Evolutionary conservation across 2,329 filamentous ascomycete genomes (phyloP), one percentile per base, ranked within the genome.

Genomic region (Rachicladosporium sp.): DNA sequence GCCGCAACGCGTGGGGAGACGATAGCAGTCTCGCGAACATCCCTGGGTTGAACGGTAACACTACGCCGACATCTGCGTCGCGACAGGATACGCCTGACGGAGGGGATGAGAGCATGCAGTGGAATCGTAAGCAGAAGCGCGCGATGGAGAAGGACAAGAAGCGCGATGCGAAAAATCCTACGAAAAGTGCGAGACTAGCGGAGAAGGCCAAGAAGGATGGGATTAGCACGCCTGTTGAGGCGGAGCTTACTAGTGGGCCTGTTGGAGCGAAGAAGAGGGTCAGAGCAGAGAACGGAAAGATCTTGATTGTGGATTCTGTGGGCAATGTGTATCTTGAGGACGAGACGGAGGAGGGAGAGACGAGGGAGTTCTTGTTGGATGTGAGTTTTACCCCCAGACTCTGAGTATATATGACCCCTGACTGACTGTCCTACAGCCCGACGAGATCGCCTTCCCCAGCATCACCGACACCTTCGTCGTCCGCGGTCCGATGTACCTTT

Each of bases 271-370:
- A 85, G 65, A 93, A 89, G 71, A 74, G 85, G 29, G 85, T 96
- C 10, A 76, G 88, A 19, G 89, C 88, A 2, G 82, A 94, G 68
- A 98, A 98, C 53, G 91, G 91, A 50, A 98, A 96, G 68, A 72
- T 93, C 1, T 69, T 98, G 30, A 80, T 98, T 41, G 91, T 98
- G 3, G 89, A 98, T 62, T 85, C 84, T 1, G 69, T 81, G 7
- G 91, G 91, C 21, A 87, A 95, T 52, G 91, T 98, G 9, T 98
- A 85, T 57, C 70, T 98, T n/a, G 88, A 96, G 62, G 84, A 93
- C 56, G 74, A 85, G 52, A 85, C 86, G 37, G 87, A 88, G 50
- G 85, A 95, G 15, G 91, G 91, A 38, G 77, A 83, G 40, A 73
- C 77, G 27, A 75, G 82, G 50, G 85, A 95, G 58, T 93, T 80